A percentile compares a stretch with the other conserved stretches of the same genome.
Conservation (phyloP, 345 rosid species). For the Citrus inodora region DNA sequence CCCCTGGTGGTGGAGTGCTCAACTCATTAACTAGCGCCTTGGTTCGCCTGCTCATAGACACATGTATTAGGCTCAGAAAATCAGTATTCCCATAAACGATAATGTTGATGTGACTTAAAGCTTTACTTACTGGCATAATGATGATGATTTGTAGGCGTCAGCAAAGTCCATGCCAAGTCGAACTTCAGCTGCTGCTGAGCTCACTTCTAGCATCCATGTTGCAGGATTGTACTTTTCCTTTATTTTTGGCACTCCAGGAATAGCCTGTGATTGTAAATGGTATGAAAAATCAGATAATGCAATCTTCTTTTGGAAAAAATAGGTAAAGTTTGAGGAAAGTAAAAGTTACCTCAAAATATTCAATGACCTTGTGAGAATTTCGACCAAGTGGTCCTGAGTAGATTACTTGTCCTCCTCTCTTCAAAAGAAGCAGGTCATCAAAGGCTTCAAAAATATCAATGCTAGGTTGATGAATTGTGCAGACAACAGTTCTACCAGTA, state of each 20-base stretch:
- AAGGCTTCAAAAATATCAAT: conserved; percentile 89
- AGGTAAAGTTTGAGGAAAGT: background rate
- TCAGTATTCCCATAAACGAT: background rate
- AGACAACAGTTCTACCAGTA: conserved; percentile 83
- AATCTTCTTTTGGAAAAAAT: background rate
- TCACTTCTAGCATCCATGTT: conserved; percentile 91
- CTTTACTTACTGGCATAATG: conserved; percentile 52
- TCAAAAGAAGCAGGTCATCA: conserved; percentile 74
- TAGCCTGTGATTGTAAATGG: conserved; percentile 29
- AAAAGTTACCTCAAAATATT: conserved; percentile 69
- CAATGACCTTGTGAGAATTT: conserved; percentile 60
- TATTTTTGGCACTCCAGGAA: conserved; percentile 60
- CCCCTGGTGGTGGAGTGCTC: conserved; percentile 48
- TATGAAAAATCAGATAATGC: background rate
- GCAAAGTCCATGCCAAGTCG: conserved; percentile 71
- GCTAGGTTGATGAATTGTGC: conserved; percentile 88
- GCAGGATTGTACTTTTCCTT: conserved; percentile 80
- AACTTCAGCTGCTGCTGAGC: conserved; percentile 68
- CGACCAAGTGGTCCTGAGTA: conserved; percentile 67
- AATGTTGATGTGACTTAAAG: background rate
- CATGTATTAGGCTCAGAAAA: background rate
- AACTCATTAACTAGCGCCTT: conserved; percentile 56
- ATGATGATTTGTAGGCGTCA: conserved; percentile 54
- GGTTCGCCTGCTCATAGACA: conserved; percentile 39
- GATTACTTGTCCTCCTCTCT: conserved; percentile 87